Percentiles rank a stretch among this genome's conserved stretches.
Conservation (phyloP, 768 basidiomycete genomes). For the Epithele typhae region DNA sequence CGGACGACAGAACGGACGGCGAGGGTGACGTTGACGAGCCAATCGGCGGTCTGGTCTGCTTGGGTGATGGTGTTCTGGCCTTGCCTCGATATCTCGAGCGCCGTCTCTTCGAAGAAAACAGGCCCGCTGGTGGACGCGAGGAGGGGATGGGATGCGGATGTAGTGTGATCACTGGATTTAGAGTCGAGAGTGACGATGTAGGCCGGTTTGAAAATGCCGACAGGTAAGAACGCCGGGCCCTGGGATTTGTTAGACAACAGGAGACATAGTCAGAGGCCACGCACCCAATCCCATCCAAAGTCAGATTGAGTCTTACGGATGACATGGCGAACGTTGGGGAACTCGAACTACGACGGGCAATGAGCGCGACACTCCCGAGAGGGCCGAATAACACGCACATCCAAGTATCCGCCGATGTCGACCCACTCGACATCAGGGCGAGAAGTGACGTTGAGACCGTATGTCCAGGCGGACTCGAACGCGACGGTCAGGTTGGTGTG, state of each 20-base stretch:
- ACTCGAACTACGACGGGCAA: constrained; percentile 38
- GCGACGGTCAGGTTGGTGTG: constrained; percentile 45
- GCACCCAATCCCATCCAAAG: constrained; percentile 63
- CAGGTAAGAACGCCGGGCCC: constrained; percentile 56
- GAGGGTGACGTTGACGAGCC: constrained; percentile 52
- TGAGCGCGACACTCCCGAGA: no score
- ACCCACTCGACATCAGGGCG: constrained; percentile 40
- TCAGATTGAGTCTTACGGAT: constrained; percentile 50
- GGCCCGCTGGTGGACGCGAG: constrained; percentile 19
- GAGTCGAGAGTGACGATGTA: constrained; percentile 42
- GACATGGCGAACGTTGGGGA: constrained; percentile 43
- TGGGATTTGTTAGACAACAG: constrained; percentile 8
- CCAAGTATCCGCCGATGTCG: no score
- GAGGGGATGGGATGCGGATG: constrained; percentile 19
- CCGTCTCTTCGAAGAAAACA: constrained; percentile 47
- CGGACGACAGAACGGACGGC: constrained; percentile 40
- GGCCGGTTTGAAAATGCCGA: constrained; percentile 51
- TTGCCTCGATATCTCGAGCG: constrained; percentile 51
- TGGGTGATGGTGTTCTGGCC: constrained; percentile 39
- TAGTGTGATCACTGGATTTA: neutral
- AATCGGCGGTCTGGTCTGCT: constrained; percentile 45
- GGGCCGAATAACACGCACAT: no score
- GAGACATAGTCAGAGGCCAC: neutral
- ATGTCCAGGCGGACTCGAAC: constrained; percentile 50
- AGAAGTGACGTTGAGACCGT: constrained; percentile 51